Percentiles rank a stretch among this genome's conserved stretches.
Evolutionary conservation across 2,329 filamentous ascomycete species (phyloP).

Genomic region (Aspergillus phoenicis): DNA sequence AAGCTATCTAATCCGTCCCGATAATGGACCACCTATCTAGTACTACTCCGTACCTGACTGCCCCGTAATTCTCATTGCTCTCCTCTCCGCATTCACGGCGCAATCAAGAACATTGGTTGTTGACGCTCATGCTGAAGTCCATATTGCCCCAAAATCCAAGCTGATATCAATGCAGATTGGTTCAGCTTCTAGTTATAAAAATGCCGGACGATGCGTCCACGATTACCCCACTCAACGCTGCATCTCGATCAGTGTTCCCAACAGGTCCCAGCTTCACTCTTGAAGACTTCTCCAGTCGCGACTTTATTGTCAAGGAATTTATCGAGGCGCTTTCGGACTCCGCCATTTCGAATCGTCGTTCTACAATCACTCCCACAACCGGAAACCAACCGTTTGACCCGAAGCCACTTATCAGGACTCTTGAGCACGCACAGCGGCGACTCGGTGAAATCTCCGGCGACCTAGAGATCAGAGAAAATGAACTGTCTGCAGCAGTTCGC

Average conservation of each 20-base stretch:
- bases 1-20: neutral
- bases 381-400: slow-evolving; percentile 73
- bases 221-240: slow-evolving; percentile 45
- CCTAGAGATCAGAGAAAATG: slow-evolving; percentile 85
- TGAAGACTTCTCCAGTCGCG: slow-evolving; percentile 83
- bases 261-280: slow-evolving; percentile 81
- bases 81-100: neutral
- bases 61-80: neutral
- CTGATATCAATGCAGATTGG: slow-evolving; percentile 1
- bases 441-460: slow-evolving; percentile 66
- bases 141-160: neutral
- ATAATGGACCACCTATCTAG: neutral
- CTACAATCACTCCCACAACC: slow-evolving; percentile 55
- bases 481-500: slow-evolving; percentile 84
- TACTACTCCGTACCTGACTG: neutral
- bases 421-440: slow-evolving; percentile 69
- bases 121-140: neutral
- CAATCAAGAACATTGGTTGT: neutral
- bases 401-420: slow-evolving; percentile 93
- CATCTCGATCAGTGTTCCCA: slow-evolving; percentile 70
- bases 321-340: slow-evolving; percentile 88
- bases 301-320: slow-evolving; percentile 98
- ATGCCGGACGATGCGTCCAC: slow-evolving; percentile 45
- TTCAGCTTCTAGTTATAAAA: slow-evolving; percentile 24
- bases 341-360: slow-evolving; percentile 76